Conservation (phyloP, 805 yeast species). For the Candida sanyiensis region DNA sequence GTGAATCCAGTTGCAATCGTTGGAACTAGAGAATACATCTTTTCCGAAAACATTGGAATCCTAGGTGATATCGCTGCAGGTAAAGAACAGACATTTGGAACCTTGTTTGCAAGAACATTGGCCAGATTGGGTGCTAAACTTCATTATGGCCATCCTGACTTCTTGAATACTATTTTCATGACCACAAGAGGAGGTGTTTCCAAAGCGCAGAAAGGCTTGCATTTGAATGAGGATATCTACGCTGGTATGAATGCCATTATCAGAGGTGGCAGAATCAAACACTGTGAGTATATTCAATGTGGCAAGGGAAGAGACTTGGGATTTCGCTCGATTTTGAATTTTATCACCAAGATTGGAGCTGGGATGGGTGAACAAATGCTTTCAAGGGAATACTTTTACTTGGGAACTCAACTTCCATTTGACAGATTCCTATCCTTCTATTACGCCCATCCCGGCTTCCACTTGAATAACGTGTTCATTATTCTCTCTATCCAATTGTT, state of each 20-base stretch:
- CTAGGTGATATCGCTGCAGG: constrained; percentile 86
- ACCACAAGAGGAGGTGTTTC: constrained; percentile 84
- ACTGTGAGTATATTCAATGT: constrained; percentile 78
- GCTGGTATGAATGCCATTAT: constrained; percentile 79
- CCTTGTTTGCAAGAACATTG: constrained; percentile 74
- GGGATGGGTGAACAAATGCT: constrained; percentile 89
- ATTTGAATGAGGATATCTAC: constrained; percentile 78
- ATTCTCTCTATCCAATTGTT: constrained; percentile 63
- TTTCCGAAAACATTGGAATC: constrained; percentile 77
- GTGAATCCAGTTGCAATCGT: constrained; percentile 66
- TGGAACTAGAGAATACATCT: constrained; percentile 79
- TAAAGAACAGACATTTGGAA: constrained; percentile 84
- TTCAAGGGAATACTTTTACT: constrained; percentile 74
- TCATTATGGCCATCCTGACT: constrained; percentile 86
- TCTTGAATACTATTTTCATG: constrained; percentile 70
- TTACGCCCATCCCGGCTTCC: constrained; percentile 86
- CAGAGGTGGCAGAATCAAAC: constrained; percentile 80
- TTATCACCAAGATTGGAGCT: constrained; percentile 81
- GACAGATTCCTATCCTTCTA: constrained; percentile 76
- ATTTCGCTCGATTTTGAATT: constrained; percentile 74
- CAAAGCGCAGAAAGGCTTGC: constrained; percentile 78
- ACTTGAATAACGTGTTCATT: constrained; percentile 70
- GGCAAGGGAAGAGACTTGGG: constrained; percentile 87
- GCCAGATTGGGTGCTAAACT: constrained; percentile 79
- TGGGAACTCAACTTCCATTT: constrained; percentile 70